Conservation (phyloP, 2,329 filamentous ascomycete species). For the Cercospora brassicicola region DNA sequence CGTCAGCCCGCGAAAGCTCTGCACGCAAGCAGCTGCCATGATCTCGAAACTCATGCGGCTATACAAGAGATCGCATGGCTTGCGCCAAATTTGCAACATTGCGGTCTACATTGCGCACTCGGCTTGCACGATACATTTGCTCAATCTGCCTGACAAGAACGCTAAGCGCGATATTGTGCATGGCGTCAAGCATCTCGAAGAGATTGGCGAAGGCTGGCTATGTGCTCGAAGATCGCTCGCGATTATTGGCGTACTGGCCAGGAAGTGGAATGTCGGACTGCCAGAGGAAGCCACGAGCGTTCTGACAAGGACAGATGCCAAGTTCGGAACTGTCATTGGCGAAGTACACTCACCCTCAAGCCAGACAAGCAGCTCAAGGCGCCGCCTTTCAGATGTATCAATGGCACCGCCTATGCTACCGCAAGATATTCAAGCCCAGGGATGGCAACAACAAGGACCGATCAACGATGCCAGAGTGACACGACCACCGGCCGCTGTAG, state of each 20-base stretch:
- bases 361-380: constrained; percentile 6
- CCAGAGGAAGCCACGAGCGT: constrained; percentile 78
- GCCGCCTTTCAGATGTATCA: constrained; percentile 17
- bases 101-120: constrained; percentile 94
- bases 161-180: constrained; percentile 86
- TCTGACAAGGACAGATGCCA: constrained; percentile 74
- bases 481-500: background rate
- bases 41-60: constrained; percentile 93
- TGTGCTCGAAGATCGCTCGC: constrained; percentile 81
- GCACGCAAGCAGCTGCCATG: constrained; percentile 81
- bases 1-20: constrained; percentile 86
- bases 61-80: constrained; percentile 87
- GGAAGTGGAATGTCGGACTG: constrained; percentile 86
- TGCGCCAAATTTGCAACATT: constrained; percentile 94
- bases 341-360: constrained; percentile 57
- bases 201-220: constrained; percentile 93
- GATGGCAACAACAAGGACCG: constrained; percentile 14
- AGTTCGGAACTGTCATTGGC: constrained; percentile 69
- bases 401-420: constrained; percentile 9
- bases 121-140: constrained; percentile 88
- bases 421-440: constrained; percentile 11
- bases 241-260: constrained; percentile 79
- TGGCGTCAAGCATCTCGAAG: constrained; percentile 86
- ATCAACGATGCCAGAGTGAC: background rate
- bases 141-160: constrained; percentile 90